Evolutionary conservation across 768 basidiomycete species (phyloP).

Genomic region (Calocybe gangraenosa): DNA sequence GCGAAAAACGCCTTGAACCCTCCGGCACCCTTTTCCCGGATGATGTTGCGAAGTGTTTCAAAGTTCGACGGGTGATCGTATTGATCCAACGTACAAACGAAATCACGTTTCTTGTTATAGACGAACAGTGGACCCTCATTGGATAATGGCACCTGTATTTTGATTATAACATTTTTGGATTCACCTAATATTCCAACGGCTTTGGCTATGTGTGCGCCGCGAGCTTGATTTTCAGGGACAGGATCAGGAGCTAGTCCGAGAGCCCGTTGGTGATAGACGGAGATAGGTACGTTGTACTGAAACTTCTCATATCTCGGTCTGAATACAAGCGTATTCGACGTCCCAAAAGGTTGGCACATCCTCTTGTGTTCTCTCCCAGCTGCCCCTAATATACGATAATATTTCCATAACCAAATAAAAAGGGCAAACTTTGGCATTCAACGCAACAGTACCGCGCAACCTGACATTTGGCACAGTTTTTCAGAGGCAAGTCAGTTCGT

Average conservation of each 20-base stretch:
- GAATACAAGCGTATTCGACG: constrained; percentile 39
- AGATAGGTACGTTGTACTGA: constrained; percentile 16
- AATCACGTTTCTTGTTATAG: constrained; percentile 52
- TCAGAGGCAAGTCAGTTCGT: constrained; percentile 25
- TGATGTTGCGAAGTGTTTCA: constrained; percentile 30
- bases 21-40: constrained; percentile 29
- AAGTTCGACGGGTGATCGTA: constrained; percentile 31
- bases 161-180: constrained; percentile 44
- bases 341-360: constrained; percentile 41
- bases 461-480: constrained; percentile 40
- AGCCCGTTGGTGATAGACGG: constrained; percentile 24
- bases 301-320: constrained; percentile 35
- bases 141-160: constrained; percentile 44
- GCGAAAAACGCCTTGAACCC: constrained; percentile 48
- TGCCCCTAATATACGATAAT: constrained; percentile 33
- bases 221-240: constrained; percentile 17
- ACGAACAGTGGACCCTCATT: constrained; percentile 26
- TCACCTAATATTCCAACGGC: constrained; percentile 12
- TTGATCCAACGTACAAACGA: constrained; percentile 39
- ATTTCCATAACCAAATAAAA: too few species aligned
- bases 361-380: constrained; percentile 49
- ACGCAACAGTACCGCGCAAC: constrained; percentile 48
- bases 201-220: constrained; percentile 21
- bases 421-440: constrained; percentile 47
- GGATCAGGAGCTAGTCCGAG: constrained; percentile 23